Percentiles rank a stretch among this genome's conserved stretches.
Conservation (phyloP, 2,329 filamentous ascomycete genomes). For the Aspergillus brasiliensis region DNA sequence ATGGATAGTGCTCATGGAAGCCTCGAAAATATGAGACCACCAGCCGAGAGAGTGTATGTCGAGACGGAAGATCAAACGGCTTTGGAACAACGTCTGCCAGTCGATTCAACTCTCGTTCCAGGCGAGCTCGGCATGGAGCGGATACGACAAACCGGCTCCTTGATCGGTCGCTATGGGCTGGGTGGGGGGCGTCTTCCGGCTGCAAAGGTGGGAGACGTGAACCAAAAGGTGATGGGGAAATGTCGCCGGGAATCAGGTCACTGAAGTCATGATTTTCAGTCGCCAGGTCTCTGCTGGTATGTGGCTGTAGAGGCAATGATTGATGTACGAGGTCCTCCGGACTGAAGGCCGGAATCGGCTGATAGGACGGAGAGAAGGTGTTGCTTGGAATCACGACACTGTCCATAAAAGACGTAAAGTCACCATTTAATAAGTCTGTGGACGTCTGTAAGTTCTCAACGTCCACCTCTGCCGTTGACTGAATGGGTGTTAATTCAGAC, state of each 20-base stretch:
- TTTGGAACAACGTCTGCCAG: constrained; percentile 33
- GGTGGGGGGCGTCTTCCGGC: constrained; percentile 31
- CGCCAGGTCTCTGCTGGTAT: constrained; percentile 16
- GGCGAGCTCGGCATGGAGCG: constrained; percentile 32
- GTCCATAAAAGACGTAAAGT: too few species aligned
- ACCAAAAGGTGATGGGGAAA: constrained; percentile 32
- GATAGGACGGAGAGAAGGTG: too few species aligned
- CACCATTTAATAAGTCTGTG: too few species aligned
- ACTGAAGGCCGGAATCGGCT: too few species aligned
- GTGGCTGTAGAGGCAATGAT: too few species aligned
- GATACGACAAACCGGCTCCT: constrained; percentile 32
- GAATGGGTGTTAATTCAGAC: too few species aligned
- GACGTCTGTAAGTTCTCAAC: too few species aligned
- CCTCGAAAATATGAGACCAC: constrained; percentile 36
- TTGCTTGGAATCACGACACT: too few species aligned
- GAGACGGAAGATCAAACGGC: constrained; percentile 31
- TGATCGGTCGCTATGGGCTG: constrained; percentile 28
- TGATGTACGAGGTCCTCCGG: too few species aligned
- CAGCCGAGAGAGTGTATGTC: constrained; percentile 37
- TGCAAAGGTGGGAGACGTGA: constrained; percentile 37
- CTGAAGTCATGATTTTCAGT: too few species aligned
- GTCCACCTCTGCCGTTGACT: too few species aligned
- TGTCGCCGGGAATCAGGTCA: too few species aligned
- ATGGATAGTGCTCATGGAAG: constrained; percentile 37
- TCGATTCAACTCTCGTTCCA: constrained; percentile 22